Evolutionary conservation across 2,329 filamentous ascomycete genomes (phyloP), one percentile per base, ranked within the genome.

Genomic region (Microdochium bolleyi): DNA sequence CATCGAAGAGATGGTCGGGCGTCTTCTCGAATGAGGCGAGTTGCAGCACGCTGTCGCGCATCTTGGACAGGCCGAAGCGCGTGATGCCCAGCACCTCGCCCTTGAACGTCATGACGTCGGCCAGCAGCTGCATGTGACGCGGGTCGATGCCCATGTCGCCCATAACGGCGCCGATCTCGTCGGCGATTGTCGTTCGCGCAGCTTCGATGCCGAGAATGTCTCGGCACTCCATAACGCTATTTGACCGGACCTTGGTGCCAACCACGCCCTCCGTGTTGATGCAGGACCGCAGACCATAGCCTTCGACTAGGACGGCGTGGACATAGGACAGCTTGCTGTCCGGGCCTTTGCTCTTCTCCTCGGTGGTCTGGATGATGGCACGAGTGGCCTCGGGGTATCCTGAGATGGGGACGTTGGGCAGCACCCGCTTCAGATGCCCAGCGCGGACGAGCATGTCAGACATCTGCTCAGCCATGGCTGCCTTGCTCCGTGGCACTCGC

Each of bases 71-170:
- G 51, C 94, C 94, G 69, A 97, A 97, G 30, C 94, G 87, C 2
- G 94, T 99, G 66, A 99, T 99, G 51, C 94, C 94, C 19, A 96
- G 80, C 0, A 99, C 89, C 61, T 97, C 92, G 50, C 94, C 94
- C 74, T 96, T 97, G 79, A 92, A 97, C 1, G 94, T 97, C 94
- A 99, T 99, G 52, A 96, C 92, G 64, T 99, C 94, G 11, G 94
- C 92, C 1, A 99, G 82, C 19, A 99, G 80, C 67, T 96, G 88
- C 91, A 99, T 97, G 73, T 99, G 94, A 53, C 94, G 88, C 48
- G 92, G 92, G 70, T 99, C 94, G 63, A 99, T 97, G 69, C 83
- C 85, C 91, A 99, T 96, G 67, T 87, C 84, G 34, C 83, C 83
- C 92, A 97, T 99, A 65, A 97, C 94, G 51, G 80, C 78, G 51